Conservation (phyloP, 1,139 yeast species). For the Yamadazyma triangularis region DNA sequence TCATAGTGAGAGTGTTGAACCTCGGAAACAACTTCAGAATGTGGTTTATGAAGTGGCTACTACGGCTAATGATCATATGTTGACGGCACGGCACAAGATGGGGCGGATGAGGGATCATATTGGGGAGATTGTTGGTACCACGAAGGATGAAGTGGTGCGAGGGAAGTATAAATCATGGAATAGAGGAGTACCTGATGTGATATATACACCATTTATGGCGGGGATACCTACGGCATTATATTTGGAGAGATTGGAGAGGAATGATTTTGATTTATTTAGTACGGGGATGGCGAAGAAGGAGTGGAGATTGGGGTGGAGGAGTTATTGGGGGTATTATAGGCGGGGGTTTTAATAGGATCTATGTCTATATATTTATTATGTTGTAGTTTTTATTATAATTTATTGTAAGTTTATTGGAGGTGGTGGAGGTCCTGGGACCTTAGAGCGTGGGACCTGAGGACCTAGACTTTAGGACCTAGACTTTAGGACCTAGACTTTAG, state of each 20-base stretch:
- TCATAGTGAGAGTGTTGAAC: constrained; percentile 15
- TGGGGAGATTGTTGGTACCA: constrained; percentile 18
- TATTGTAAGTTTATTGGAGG: too few species aligned
- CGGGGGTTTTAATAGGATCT: too few species aligned
- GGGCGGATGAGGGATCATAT: constrained; percentile 31
- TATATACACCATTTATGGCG: constrained; percentile 64
- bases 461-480: too few species aligned
- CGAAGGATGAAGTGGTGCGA: constrained; percentile 26
- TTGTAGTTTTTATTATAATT: too few species aligned
- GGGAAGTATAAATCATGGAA: constrained; percentile 37
- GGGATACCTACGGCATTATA: constrained; percentile 64
- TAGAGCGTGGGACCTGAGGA: too few species aligned
- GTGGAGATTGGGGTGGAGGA: constrained; percentile 71
- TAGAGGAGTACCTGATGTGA: constrained; percentile 55
- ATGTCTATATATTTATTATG: too few species aligned
- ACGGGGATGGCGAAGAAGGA: constrained; percentile 50
- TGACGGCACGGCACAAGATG: constrained; percentile 60
- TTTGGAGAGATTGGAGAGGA: constrained; percentile 53
- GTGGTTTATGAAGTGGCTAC: constrained; percentile 69
- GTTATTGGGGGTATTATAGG: constrained; percentile 50
- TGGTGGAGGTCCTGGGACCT: too few species aligned
- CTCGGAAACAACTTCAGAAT: constrained; percentile 45
- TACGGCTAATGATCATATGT: constrained; percentile 73
- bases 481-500: too few species aligned
- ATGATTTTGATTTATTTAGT: constrained; percentile 59